phyloP scores from a whole-genome alignment of 2,329 filamentous ascomycete species.

The Aspergillus awamori region DNA sequence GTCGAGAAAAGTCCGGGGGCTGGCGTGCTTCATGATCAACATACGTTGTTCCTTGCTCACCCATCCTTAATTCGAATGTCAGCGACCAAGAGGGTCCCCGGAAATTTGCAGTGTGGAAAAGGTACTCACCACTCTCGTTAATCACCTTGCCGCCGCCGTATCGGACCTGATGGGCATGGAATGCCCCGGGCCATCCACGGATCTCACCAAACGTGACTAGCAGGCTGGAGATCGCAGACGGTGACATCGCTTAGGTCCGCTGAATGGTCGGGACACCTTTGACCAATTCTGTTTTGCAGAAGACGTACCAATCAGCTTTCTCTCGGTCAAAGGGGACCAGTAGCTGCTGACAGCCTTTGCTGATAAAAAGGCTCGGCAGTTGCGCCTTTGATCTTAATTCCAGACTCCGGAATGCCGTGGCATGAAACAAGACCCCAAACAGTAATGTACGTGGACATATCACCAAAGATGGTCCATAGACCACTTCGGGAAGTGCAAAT shows the following conservation, averaged over 20 bases:
- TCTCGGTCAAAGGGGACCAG: constrained; percentile 8
- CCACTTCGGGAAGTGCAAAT: constrained; percentile 24
- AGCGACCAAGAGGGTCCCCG: not conserved
- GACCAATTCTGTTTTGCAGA: constrained; percentile 12
- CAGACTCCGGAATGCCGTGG: constrained; percentile 20
- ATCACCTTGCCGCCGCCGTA: constrained; percentile 14
- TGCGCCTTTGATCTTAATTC: constrained; percentile 19
- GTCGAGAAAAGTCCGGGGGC: constrained; percentile 22
- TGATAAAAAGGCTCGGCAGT: constrained; percentile 19
- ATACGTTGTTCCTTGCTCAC: constrained; percentile 21
- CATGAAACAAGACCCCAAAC: constrained; percentile 21
- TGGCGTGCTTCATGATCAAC: constrained; percentile 26
- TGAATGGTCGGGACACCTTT: constrained; percentile 6
- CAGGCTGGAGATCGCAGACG: not conserved
- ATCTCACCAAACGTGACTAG: constrained; percentile 15
- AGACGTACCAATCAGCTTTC: constrained; percentile 18
- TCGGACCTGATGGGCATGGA: constrained; percentile 19
- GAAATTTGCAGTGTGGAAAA: not conserved
- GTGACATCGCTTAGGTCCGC: not conserved
- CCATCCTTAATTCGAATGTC: not conserved
- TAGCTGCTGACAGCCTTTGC: constrained; percentile 17
- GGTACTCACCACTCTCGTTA: not conserved
- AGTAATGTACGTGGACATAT: constrained; percentile 22
- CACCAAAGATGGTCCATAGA: constrained; percentile 25
- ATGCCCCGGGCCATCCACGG: constrained; percentile 10